Percentiles rank a stretch among this genome's conserved stretches.
phyloP scores from a whole-genome alignment of 257 asterid genomes.

The Nicotiana noctiflora region DNA sequence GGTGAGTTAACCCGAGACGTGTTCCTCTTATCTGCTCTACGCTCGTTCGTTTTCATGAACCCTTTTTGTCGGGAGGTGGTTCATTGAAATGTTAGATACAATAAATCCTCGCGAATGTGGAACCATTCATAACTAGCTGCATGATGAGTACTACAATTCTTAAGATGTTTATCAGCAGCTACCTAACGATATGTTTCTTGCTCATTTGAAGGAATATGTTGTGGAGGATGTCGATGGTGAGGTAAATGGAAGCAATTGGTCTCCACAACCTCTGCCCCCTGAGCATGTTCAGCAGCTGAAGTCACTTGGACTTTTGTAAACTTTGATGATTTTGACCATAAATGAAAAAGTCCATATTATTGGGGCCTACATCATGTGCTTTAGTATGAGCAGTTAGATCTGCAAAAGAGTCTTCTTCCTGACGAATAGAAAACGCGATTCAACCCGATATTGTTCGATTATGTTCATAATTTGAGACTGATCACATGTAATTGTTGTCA shows the following conservation, averaged over 20 bases:
- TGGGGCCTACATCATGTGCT: neutral
- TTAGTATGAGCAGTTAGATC: neutral
- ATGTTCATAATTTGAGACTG: conserved; percentile 26
- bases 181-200: neutral
- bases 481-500: neutral
- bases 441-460: conserved; percentile 11
- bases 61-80: neutral
- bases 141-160: neutral
- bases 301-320: conserved; percentile 79
- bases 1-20: conserved; percentile 38
- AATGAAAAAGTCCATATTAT: conserved; percentile 5
- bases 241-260: conserved; percentile 73
- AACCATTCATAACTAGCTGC: neutral
- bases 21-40: neutral
- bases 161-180: neutral
- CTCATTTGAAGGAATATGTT: conserved; percentile 62
- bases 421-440: neutral
- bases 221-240: conserved; percentile 95
- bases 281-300: conserved; percentile 94
- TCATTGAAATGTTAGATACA: neutral
- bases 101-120: neutral
- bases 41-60: neutral
- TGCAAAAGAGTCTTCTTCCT: neutral
- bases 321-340: conserved; percentile 1
- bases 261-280: conserved; percentile 72